A percentile compares a stretch with the other conserved stretches of the same genome.
Evolutionary conservation across 2,329 filamentous ascomycete species (phyloP).

Genomic region (Aspergillus sp.): DNA sequence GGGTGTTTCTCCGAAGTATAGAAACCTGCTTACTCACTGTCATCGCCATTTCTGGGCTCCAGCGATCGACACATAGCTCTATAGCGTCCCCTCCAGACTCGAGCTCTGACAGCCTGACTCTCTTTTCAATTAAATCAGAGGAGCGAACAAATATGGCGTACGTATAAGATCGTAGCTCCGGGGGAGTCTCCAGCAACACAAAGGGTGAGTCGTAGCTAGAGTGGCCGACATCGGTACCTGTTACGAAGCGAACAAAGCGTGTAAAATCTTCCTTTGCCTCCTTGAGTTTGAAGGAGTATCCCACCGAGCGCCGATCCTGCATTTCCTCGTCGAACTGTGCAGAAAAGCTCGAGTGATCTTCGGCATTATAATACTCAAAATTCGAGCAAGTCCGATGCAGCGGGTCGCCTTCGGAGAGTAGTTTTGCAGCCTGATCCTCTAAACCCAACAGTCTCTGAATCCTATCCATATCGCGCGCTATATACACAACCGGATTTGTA

Average conservation of each 20-base stretch:
- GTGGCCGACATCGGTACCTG: conserved; percentile 53
- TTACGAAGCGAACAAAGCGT: conserved; percentile 59
- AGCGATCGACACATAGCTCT: conserved; percentile 60
- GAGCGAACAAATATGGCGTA: conserved; percentile 41
- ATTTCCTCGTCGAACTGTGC: conserved; percentile 31
- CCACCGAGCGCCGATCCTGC: conserved; percentile 46
- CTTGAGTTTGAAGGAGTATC: conserved; percentile 50
- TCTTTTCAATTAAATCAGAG: conserved; percentile 34
- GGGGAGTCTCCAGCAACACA: conserved; percentile 58
- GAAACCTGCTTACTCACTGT: conserved; percentile 58
- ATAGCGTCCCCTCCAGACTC: conserved; percentile 62
- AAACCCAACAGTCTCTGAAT: conserved; percentile 45
- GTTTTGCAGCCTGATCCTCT: conserved; percentile 43
- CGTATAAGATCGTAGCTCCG: conserved; percentile 55
- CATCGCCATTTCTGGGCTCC: conserved; percentile 52
- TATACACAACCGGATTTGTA: conserved; percentile 43
- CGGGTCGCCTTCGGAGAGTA: conserved; percentile 46
- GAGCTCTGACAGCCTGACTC: conserved; percentile 50
- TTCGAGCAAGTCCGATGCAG: conserved; percentile 50
- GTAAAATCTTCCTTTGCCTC: conserved; percentile 62
- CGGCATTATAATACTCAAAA: conserved; percentile 50
- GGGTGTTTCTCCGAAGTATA: conserved; percentile 56
- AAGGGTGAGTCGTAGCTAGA: conserved; percentile 61
- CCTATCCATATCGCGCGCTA: conserved; percentile 42
- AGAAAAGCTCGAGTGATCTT: conserved; percentile 40